Base-by-base conservation (phyloP, 345 rosid genomes). In the Cardiospermum halicacabum region DNA sequence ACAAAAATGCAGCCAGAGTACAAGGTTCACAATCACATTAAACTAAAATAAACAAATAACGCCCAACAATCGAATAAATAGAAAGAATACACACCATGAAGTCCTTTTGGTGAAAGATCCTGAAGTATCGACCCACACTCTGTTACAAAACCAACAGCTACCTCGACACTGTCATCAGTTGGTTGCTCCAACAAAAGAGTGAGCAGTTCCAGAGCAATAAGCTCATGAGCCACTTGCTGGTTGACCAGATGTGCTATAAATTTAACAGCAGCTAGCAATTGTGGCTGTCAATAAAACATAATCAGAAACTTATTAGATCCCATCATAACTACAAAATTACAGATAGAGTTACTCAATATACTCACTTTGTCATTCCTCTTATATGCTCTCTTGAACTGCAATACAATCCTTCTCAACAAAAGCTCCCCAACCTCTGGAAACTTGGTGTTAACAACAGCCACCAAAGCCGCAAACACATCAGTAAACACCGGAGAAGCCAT, bases 401-500 rank as follows among this genome's bases (percentile, higher is more conserved):
- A 75, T 53, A 93, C 86, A 6, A 93, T 89, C 82, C 97, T 90
- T 71, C 81, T 82, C 68, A 93, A 42, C 34, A 93, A 62, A 58
- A 90, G 87, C 36, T 85, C 91, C 59, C 97, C 97, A 59, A 93
- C 97, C 69, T 88, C 89, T 18, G 95, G 95, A 72, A 93, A 88
- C 65, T 89, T 94, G 45, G 95, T 80, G 60, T 94, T 94, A 4
- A 88, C 85, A 67, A 94, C 88, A 58, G 99, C 88, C 15, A 80
- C 95, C 53, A 88, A 53, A 49, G 99, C 97, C 11, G 96, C 77
- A 82, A 94, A 91, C 27, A 94, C 92, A 74, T 90, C 88, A 0
- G 99, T 94, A 70, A 88, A 91, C 21, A 85, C 85, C 1, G 99
- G 91, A 59, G 97, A 93, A 18, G 99, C 97, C 94, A 93, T 88